These are phyloP conservation scores for Parathielavia appendiculata DNA, from an alignment of 495 filamentous ascomycete genomes.

Conservation along the genomic window DNA sequence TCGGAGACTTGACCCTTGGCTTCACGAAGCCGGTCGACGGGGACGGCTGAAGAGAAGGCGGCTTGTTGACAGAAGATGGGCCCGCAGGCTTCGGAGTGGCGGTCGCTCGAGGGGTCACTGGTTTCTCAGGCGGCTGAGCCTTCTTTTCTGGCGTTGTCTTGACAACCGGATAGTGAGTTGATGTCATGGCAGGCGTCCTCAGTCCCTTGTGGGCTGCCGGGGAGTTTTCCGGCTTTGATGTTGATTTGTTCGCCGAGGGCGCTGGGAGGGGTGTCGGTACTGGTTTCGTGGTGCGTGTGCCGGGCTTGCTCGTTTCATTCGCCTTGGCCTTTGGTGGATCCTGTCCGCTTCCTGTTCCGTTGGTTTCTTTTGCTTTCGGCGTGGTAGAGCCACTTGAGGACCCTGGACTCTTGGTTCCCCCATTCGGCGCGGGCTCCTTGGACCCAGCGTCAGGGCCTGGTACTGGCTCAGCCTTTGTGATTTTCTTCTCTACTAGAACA, in stretches of 20 bases:
- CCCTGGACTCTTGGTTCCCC: not conserved
- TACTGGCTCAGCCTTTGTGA: not conserved
- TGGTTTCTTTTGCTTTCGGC: conserved; percentile 9
- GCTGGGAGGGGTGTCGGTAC: conserved; percentile 27
- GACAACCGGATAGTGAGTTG: conserved; percentile 18
- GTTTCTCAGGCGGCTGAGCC: conserved; percentile 23
- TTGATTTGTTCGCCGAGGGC: conserved; percentile 34
- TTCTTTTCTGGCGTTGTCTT: conserved; percentile 35
- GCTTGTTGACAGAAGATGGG: conserved; percentile 32
- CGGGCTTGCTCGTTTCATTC: conserved; percentile 32
- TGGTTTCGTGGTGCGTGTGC: conserved; percentile 36
- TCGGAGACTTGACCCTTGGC: conserved; percentile 60
- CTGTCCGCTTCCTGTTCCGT: conserved; percentile 14
- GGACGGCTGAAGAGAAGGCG: conserved; percentile 32
- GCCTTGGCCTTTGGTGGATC: conserved; percentile 15
- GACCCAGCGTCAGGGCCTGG: not conserved
- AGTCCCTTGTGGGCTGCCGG: conserved; percentile 32
- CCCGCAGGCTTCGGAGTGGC: conserved; percentile 28
- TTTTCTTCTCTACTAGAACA: not conserved
- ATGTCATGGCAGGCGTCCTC: conserved; percentile 26
- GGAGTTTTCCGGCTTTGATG: conserved; percentile 36
- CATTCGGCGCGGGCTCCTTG: not conserved
- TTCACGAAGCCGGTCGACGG: conserved; percentile 48
- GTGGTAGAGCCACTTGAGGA: not conserved
- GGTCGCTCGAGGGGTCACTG: conserved; percentile 27